Base-by-base conservation (phyloP, 176 grass and related monocot genomes). In the Elymus sibiricus region DNA sequence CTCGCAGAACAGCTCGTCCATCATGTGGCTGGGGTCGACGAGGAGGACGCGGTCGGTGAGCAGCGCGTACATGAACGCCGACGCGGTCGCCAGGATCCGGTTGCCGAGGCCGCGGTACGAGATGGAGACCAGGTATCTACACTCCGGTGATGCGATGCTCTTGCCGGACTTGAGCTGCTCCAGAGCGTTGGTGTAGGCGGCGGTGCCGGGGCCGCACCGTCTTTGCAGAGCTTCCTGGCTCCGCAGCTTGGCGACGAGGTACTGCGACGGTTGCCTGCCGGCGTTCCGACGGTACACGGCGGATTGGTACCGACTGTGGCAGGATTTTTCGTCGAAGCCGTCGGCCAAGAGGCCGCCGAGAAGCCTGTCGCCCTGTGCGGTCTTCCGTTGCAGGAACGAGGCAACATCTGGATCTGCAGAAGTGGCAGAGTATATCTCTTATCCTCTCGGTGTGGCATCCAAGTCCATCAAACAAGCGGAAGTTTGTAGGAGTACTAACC, bases 1-100 rank as follows among this genome's bases (percentile, higher is more conserved):
- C 82, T 94, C 90, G 53, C 93, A 95, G 79, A 95, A 84, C 26
- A 95, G 31, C 40, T 87, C 93, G 7, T 37, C 27, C 51, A 91
- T 64, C 62, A 62, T 86, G 8, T 13, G 24, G 39, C 77, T 47
- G 4, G 75, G 39, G 63, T 92, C 74, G 82, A 92, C 24, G 5
- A 92, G 61, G 10, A 92, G 55, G 5, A 92, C 86, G 27, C 77
- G 76, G 40, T 82, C 39, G 9, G 82, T 92, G 46, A 88, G 82
- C 27, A 91, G 70, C 17, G 90, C 59, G 60, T 85, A 85, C 6
- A 91, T 49, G 79, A 92, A 92, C 9, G 82, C 64, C 4, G 86
- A 88, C 37, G 32, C 71, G 9, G 86, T 64, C 29, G 90, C 78
- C 10, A 92, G 19, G 6, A 92, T 70, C 40, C 90, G 59, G 44